Evolutionary conservation across 2,329 filamentous ascomycete species (phyloP).

Genomic region (Tricladium varicosporioides): DNA sequence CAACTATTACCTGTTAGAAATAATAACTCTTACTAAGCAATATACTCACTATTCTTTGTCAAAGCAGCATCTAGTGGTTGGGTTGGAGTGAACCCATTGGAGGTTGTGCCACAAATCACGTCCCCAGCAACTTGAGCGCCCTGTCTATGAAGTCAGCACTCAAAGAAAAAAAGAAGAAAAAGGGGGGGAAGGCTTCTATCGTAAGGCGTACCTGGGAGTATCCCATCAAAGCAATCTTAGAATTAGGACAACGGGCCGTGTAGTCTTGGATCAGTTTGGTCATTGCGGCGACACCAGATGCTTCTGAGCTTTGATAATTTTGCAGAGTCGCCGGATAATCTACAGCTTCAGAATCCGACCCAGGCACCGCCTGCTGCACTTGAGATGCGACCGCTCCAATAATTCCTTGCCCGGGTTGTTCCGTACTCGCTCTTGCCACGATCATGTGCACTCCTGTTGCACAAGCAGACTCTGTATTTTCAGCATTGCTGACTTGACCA

Average conservation of each 20-base stretch:
- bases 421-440: conserved; percentile 36
- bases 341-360: conserved; percentile 35
- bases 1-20: conserved; percentile 11
- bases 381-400: conserved; percentile 33
- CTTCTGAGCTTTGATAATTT: conserved; percentile 31
- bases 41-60: conserved; percentile 11
- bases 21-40: neutral
- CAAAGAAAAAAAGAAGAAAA: conserved; percentile 7
- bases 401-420: conserved; percentile 35
- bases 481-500: too few species aligned
- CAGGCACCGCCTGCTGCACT: conserved; percentile 32
- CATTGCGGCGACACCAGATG: conserved; percentile 33
- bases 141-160: conserved; percentile 9
- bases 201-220: conserved; percentile 33
- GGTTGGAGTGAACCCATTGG: conserved; percentile 25
- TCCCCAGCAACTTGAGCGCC: conserved; percentile 31
- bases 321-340: conserved; percentile 33
- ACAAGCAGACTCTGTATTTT: conserved; percentile 1
- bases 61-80: conserved; percentile 13
- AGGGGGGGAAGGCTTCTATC: conserved; percentile 7
- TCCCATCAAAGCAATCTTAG: conserved; percentile 37
- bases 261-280: conserved; percentile 32
- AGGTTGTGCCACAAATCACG: conserved; percentile 29
- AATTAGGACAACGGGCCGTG: conserved; percentile 28
- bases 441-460: conserved; percentile 33